Base-by-base conservation (phyloP, 164 flowering plant species). In the Stephania yunnanensis region DNA sequence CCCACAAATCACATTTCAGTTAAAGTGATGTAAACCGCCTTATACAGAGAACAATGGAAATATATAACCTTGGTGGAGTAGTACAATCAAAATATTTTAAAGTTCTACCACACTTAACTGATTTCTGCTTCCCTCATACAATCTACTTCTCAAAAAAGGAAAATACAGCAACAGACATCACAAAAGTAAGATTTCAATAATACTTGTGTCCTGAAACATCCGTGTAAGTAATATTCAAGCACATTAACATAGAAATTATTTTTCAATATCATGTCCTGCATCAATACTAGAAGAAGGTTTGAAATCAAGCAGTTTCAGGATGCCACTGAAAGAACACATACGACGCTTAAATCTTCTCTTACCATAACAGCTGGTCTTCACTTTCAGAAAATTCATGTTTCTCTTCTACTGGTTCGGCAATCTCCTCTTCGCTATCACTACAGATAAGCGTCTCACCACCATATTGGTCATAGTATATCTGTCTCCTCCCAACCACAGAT, bases 371-470 rank as follows among this genome's bases (percentile, higher is more conserved):
- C 22, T 85, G 92, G 81, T 96, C 98, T 83, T 94, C 97, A 68
- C 86, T 88, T 81, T 90, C 93, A 65, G 94, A 80, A 82, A 91
- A 96, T 36, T 88, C 93, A 83, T 83, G 92, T 81, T 91, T 96
- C 81, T 86, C 93, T 75, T 86, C 97, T 75, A 86, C 96, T 44
- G 85, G 85, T 80, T 94, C 97, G 74, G 84, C 66, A 77, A 82
- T 67, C 71, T 96, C 99, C 78, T 91, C 98, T 81, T 96, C 98
- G 80, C 97, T 92, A 81, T 96, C 99, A 85, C 99, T 96, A 53
- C 98, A 92, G 70, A 96, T 79, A 75, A 96, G 84, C 13, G 99
- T 91, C 82, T 94, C 99, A 75, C 97, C 84, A 15, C 97, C 98
- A 85, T 83, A 85, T 72, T 84, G 88, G 76, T 96, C 99, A 84